A percentile compares a stretch with the other conserved stretches of the same genome.
Conservation (phyloP, 345 rosid species). For the Bretschneidera sinensis region DNA sequence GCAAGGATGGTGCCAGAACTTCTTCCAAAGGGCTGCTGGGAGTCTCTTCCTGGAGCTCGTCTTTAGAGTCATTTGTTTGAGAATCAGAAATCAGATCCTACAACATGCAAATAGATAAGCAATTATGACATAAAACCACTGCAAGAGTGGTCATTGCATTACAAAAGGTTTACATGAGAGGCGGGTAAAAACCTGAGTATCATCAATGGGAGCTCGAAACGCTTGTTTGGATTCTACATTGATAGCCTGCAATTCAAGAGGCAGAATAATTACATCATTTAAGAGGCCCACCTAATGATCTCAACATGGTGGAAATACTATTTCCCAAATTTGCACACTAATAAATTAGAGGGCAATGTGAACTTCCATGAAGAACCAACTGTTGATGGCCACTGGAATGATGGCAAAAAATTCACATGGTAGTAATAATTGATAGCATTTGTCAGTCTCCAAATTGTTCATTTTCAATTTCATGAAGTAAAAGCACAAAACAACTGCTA, state of each 20-base stretch:
- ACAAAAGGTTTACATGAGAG: neutral
- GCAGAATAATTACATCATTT: neutral
- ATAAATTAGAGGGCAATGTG: neutral
- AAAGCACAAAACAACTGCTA: neutral
- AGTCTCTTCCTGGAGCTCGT: slow-evolving; percentile 39
- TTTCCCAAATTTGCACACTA: neutral
- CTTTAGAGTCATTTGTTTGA: slow-evolving; percentile 40
- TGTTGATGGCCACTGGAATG: neutral
- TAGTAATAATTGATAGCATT: neutral
- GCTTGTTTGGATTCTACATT: slow-evolving; percentile 27
- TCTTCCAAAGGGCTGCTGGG: slow-evolving; percentile 55
- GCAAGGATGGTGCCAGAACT: slow-evolving; percentile 62
- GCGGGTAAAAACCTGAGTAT: slow-evolving; percentile 45
- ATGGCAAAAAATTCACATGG: neutral
- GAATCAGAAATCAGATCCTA: slow-evolving; percentile 56
- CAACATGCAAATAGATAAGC: slow-evolving; percentile 15
- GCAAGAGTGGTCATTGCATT: slow-evolving; percentile 4
- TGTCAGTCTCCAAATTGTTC: neutral
- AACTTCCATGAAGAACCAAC: neutral
- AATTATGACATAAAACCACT: neutral
- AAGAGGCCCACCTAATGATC: slow-evolving; percentile 2
- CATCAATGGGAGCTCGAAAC: slow-evolving; percentile 47
- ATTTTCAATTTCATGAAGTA: neutral
- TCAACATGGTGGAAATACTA: neutral
- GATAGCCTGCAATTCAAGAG: slow-evolving; percentile 29